Base-by-base conservation (phyloP, 2,329 filamentous ascomycete species). In the Colletotrichum noveboracense region DNA sequence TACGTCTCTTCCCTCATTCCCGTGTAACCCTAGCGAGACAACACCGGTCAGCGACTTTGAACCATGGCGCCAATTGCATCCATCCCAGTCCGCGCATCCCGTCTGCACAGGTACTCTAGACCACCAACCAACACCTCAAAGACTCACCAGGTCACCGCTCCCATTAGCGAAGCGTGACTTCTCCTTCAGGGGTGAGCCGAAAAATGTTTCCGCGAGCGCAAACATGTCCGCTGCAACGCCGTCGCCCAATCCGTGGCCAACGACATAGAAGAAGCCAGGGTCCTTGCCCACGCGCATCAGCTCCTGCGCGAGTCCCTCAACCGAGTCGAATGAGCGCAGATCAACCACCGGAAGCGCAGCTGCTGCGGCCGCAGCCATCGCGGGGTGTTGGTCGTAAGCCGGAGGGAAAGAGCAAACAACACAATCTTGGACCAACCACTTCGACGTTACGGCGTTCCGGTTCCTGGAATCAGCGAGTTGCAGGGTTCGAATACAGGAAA, bases 1-100 rank as follows among this genome's bases (percentile, higher is more conserved):
- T 67, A 77, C 76, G 65, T 75, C 55, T 77, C 76, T 66, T 77
- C 76, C 38, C 76, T 77, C 68, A 77, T 64, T 18, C 76, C 76
- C 4, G 76, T 77, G 60, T 77, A 77, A 36, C 76, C 76, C 76
- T 77, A 32, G 32, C n/a, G 36, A 65, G 71, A 48, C 26, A 61
- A 43, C 36, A 7, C n/a, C 14, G n/a, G 65, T 66, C 55, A 74
- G 71, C 18, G 18, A 48, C 5, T 12, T n/a, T 6, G 12, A 48
- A n/a, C 18, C 38, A n/a, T n/a, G 38, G 18, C 38, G 32, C 18
- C 18, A 12, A 1, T 21, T 21, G 43, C 43, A 13, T 52, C n/a
- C 16, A 24, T 52, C 43, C 43, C 43, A 12, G 43, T 12, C n/a
- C n/a, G n/a, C 43, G n/a, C 43, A 52, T 52, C n/a, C n/a, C n/a